Evolutionary conservation across 2,329 filamentous ascomycete species (phyloP), one percentile per base, ranked within the genome.

Genomic region (Neofusicoccum ribis): DNA sequence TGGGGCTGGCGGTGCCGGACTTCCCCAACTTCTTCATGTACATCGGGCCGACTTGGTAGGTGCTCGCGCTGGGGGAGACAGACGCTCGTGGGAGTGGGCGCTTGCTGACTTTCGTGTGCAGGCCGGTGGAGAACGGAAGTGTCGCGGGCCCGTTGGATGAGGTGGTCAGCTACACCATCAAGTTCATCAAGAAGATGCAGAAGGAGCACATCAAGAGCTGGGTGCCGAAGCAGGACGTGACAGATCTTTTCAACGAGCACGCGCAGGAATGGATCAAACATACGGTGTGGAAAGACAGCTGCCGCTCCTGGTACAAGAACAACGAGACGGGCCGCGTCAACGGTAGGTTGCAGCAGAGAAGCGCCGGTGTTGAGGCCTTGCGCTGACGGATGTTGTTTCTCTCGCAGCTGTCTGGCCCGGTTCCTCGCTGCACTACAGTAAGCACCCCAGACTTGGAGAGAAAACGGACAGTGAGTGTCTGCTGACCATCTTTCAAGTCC

Each of bases 361-460:
- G 9, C 14, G 44, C 15, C 43, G 44, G 3, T 12, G 12, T 56
- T 8, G 11, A 2, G 7, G 49, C 8, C 9, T 46, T 34, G 54
- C 17, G 54, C 54, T 59, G 27, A 59, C n/a, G 4, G n/a, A 15
- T 23, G 9, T 8, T 5, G 7, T 44, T 60, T 27, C n/a, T 47
- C 12, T 17, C 47, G 76, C 73, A 72, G 80, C 82, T 3, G 74
- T 85, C 1, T 85, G 80, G 79, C 83, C 84, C 0, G 84, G 83
- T 3, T 80, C 77, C 3, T 81, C 79, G 0, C 77, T 85, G 47
- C 83, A 85, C 63, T 85, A 84, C 66, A 74, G 71, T 20, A 70
- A 46, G 66, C 31, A 17, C n/a, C 14, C 15, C 3, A 39, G 3
- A 1, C 5, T 37, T 20, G 31, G 9, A 14, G 11, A 31, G 3